phyloP scores from a whole-genome alignment of 805 yeast genomes.

The Barnettozyma vustinii region DNA sequence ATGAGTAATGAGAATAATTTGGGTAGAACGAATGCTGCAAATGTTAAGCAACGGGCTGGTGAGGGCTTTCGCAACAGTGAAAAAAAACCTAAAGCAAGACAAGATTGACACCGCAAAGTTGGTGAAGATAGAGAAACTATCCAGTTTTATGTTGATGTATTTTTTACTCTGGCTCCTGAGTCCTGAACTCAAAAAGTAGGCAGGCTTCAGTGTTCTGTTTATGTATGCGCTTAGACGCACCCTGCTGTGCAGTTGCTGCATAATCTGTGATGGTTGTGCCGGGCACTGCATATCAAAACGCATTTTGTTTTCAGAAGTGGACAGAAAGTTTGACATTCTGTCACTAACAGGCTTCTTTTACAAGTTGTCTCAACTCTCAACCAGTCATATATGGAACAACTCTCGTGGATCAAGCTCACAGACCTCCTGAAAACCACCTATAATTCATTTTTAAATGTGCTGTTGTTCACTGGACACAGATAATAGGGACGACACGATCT shows the following conservation, averaged over 20 bases:
- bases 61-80: background rate
- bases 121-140: background rate
- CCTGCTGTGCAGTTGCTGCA: background rate
- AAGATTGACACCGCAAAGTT: background rate
- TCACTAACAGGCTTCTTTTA: too few species aligned
- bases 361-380: too few species aligned
- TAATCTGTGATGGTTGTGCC: too few species aligned
- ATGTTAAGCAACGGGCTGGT: background rate
- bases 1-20: background rate
- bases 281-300: too few species aligned
- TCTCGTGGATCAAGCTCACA: too few species aligned
- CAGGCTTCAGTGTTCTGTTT: background rate
- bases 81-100: background rate
- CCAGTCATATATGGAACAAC: too few species aligned
- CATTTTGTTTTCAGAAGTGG: background rate
- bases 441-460: too few species aligned
- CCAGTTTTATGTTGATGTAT: background rate
- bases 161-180: background rate
- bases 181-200: background rate
- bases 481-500: too few species aligned
- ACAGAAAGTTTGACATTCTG: too few species aligned
- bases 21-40: background rate
- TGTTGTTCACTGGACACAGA: too few species aligned
- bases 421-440: too few species aligned
- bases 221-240: background rate